These are phyloP conservation scores for Aspergillus pseudoviridinutans DNA, from an alignment of 2,329 filamentous ascomycete genomes.

Conservation along the genomic window DNA sequence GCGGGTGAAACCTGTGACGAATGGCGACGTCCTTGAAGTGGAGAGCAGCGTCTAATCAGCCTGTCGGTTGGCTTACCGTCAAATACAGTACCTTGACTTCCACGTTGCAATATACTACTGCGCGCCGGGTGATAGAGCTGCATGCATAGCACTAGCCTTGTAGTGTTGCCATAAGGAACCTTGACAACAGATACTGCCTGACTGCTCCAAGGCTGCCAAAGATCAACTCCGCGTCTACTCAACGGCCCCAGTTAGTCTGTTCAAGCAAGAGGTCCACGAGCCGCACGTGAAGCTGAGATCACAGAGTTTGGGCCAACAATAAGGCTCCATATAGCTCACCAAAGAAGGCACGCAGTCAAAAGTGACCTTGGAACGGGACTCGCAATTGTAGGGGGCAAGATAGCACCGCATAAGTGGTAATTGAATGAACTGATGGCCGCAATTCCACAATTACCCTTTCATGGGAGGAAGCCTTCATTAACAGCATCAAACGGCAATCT, in stretches of 20 bases:
- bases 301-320: background rate
- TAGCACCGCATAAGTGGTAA: background rate
- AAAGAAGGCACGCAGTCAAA: background rate
- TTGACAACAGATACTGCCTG: background rate
- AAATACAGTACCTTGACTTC: background rate
- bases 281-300: background rate
- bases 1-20: constrained; percentile 13
- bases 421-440: background rate
- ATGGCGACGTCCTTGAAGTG: constrained; percentile 1
- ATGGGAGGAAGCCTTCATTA: background rate
- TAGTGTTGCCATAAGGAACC: background rate
- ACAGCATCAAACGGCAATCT: background rate
- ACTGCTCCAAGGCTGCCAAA: background rate
- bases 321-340: background rate
- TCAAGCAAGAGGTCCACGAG: background rate
- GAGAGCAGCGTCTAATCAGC: constrained; percentile 1
- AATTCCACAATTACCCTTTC: background rate
- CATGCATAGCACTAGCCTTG: background rate
- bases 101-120: background rate
- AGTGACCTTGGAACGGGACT: too few relatives aligned
- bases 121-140: background rate
- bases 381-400: background rate
- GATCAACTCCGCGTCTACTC: background rate
- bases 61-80: background rate
- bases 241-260: too few relatives aligned